Base-by-base conservation (phyloP, 2,329 filamentous ascomycete genomes). In the Curvularia lunata region DNA sequence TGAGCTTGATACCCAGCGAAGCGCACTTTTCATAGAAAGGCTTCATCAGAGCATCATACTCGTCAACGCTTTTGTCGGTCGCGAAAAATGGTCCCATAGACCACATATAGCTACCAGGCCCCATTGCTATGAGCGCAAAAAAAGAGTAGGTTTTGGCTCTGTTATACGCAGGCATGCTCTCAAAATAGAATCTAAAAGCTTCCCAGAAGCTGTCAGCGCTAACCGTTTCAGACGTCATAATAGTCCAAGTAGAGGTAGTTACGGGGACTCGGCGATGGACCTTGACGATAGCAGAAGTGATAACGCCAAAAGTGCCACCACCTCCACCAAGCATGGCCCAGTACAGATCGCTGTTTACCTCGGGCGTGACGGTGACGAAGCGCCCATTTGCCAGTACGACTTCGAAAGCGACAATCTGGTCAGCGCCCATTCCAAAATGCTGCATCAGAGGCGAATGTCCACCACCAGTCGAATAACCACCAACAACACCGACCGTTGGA, bases 381-480 rank as follows among this genome's bases (percentile, higher is more conserved):
- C 61, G 59, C 8, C 71, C 71, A 30, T 37, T 64, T 2, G 71
- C 68, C 13, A 69, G 67, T 1, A 74, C 71, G 4, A 73, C 65
- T 53, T 80, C 73, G 30, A 74, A 76, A 43, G 72, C 70, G 5
- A 75, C 60, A 13, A 79, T 69, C 40, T 75, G 75, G 49, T 80
- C 72, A 8, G 71, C 55, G 1, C 67, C 72, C n/a, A 74, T 58
- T 27, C 74, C 74, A 59, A 81, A 82, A 37, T 81, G 68, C 52
- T 78, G 77, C 47, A 80, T 81, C 32, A 87, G 64, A 2, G 83
- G 83, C 12, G 79, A 81, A 69, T 87, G 83, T 0, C 85, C 85
- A 25, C 83, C 85, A 2, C 82, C 83, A 1, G 69, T 65, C 21
- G 72, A 66, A 62, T 75, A 80, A 10, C 78, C 72, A 40, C 73